Evolutionary conservation across 106 monocot species (phyloP).

Genomic region (Allium cepa): DNA sequence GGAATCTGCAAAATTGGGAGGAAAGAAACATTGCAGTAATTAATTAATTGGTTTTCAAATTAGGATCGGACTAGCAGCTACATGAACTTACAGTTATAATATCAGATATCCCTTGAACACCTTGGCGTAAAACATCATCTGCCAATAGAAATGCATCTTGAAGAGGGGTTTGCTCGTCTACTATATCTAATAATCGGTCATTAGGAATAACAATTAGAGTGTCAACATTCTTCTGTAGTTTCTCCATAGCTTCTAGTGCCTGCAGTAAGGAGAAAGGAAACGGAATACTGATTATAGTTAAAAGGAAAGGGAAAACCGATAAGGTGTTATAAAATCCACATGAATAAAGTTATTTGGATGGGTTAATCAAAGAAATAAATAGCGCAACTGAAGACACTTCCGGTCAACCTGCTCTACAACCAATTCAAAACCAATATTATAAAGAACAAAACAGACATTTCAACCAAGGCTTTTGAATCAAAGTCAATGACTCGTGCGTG

Average conservation of each 20-base stretch:
- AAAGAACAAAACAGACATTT: no score
- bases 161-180: conserved; percentile 92
- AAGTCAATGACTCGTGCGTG: no score
- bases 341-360: not conserved
- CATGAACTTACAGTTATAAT: conserved; percentile 72
- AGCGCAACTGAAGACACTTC: not conserved
- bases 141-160: conserved; percentile 97
- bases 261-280: conserved; percentile 9
- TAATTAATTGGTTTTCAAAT: not conserved
- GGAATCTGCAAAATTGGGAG: conserved; percentile 54
- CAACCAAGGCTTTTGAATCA: no score
- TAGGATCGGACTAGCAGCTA: not conserved
- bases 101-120: conserved; percentile 97
- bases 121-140: conserved; percentile 97
- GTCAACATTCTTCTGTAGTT: conserved; percentile 84
- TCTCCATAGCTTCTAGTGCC: conserved; percentile 94
- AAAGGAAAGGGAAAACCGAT: not conserved
- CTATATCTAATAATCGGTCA: conserved; percentile 81
- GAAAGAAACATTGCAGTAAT: not conserved
- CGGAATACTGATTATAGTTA: not conserved
- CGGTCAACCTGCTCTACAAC: not conserved
- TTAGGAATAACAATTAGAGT: conserved; percentile 99
- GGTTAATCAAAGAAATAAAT: not conserved
- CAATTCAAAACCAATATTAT: no score
- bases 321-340: not conserved